Evolutionary conservation across 2,329 filamentous ascomycete genomes (phyloP), one percentile per base, ranked within the genome.

Genomic region (Pseudogymnoascus sp.): DNA sequence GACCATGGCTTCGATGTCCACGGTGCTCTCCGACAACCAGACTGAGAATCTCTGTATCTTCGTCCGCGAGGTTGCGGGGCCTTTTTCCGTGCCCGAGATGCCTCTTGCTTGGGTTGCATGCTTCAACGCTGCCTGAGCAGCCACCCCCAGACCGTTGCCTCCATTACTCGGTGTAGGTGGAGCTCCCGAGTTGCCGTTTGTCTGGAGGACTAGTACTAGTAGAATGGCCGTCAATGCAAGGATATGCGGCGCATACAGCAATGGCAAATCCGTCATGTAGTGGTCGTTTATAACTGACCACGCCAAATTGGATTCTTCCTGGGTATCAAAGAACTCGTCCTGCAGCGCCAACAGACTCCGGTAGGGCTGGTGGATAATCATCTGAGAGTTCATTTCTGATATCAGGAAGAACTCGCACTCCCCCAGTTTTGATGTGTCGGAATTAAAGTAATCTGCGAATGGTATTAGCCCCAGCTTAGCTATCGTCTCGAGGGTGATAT

Each of bases 341-440:
- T 85, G 83, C n/a, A 90, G 75, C 43, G 88, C 84, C 18, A 80
- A 79, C 46, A 91, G 77, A 62, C 82, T 86, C 60, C 87, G 85
- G 71, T 91, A 91, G 2, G 88, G 88, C 69, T 91, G 88, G 71
- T 90, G 87, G 21, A 89, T 78, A 69, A 90, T 90, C 69, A 91
- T 79, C 66, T 89, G 87, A n/a, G 86, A 88, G 69, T 83, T 86
- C 80, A 91, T 84, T 68, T 89, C 88, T 3, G 86, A 88, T 68
- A 91, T 90, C 36, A 91, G 77, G 60, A 83, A 86, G 72, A 91
- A 91, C 71, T 91, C 88, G 77, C 87, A 90, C 76, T 91, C 88
- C 38, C 88, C 88, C 9, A 91, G 80, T 69, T 88, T 88, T 23
- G 85, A 84, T 28, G 85, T 85, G 72, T 90, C 88, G 38, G 78